phyloP scores from a whole-genome alignment of 192 early-diverging fungal genomes.

The Backusella luteola region DNA sequence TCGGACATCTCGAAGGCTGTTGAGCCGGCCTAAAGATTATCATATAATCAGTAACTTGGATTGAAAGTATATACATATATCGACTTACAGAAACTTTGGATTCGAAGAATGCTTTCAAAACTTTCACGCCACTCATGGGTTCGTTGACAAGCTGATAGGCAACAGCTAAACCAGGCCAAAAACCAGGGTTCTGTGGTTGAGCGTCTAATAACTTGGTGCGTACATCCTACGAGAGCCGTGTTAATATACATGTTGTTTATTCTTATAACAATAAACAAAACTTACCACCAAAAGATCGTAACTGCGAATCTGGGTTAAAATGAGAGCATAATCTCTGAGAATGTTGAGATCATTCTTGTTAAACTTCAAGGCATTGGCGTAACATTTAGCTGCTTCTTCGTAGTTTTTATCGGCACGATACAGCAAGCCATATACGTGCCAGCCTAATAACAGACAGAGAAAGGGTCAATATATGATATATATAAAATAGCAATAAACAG shows the following conservation, averaged over 20 bases:
- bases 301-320: slow-evolving; percentile 88
- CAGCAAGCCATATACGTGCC: slow-evolving; percentile 96
- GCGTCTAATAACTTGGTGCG: slow-evolving; percentile 66
- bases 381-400: slow-evolving; percentile 90
- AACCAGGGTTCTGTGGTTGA: slow-evolving; percentile 65
- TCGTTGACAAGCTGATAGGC: slow-evolving; percentile 80
- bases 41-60: not conserved
- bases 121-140: slow-evolving; percentile 71
- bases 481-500: not conserved
- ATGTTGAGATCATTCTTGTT: slow-evolving; percentile 88
- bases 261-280: not conserved
- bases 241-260: not conserved
- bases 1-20: slow-evolving; percentile 76
- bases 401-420: slow-evolving; percentile 92
- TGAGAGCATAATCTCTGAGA: slow-evolving; percentile 81
- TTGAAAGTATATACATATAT: not conserved
- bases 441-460: slow-evolving; percentile 49
- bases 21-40: slow-evolving; percentile 1
- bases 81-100: not conserved
- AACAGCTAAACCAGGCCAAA: slow-evolving; percentile 86
- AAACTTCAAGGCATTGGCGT: slow-evolving; percentile 77
- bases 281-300: slow-evolving; percentile 75
- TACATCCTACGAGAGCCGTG: slow-evolving; percentile 51
- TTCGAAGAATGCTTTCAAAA: slow-evolving; percentile 59
- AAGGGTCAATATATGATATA: not conserved